A percentile compares a stretch with the other conserved stretches of the same genome.
Conservation (phyloP, 164 flowering plant species). For the Euptelea pleiosperma region DNA sequence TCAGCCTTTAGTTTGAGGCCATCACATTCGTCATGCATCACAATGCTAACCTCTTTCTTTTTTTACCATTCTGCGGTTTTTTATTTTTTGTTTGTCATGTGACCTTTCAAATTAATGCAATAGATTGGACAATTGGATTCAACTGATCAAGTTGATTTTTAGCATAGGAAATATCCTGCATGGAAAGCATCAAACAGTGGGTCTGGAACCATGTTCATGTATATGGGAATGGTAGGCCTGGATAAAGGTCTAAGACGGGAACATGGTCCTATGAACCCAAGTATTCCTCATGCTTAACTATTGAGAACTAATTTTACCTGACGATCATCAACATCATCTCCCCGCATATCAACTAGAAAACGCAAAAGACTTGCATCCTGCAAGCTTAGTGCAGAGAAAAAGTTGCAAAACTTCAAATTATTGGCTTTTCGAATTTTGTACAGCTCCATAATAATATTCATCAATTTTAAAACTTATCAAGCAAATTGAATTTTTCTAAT, state of each 20-base stretch:
- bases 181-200: too few species aligned
- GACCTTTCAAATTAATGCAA: too few species aligned
- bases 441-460: background rate
- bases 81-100: too few species aligned
- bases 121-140: too few species aligned
- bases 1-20: too few species aligned
- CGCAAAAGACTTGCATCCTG: slow-evolving; percentile 98
- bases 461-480: background rate
- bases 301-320: slow-evolving; percentile 48
- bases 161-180: too few species aligned
- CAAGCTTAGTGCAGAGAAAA: slow-evolving; percentile 23
- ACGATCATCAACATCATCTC: slow-evolving; percentile 85
- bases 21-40: too few species aligned
- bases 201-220: too few species aligned
- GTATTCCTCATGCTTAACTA: slow-evolving; percentile 2
- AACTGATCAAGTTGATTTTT: too few species aligned
- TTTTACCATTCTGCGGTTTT: too few species aligned
- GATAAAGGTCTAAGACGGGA: background rate
- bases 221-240: background rate
- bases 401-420: slow-evolving; percentile 15
- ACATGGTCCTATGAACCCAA: background rate
- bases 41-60: background rate
- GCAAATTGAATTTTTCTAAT: background rate
- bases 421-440: background rate
- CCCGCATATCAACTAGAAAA: slow-evolving; percentile 96